Conservation (phyloP, 768 basidiomycete species). For the Asterophora lycoperdoides region DNA sequence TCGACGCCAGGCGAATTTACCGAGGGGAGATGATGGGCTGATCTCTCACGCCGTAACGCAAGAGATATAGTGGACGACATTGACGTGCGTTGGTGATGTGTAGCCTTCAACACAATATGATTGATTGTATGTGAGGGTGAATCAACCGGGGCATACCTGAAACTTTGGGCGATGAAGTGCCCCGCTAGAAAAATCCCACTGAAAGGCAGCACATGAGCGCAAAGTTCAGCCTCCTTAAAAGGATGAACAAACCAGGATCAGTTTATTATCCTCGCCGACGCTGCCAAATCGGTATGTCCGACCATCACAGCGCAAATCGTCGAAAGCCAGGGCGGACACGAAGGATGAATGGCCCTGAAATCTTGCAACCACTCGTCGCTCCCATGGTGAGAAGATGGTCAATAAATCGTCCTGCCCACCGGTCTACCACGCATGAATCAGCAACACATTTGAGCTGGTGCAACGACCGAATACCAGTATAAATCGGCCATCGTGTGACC, state of each 20-base stretch:
- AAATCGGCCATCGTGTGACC: conserved; percentile 95
- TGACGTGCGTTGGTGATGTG: conserved; percentile 71
- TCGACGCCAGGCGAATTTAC: conserved; percentile 33
- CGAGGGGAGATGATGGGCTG: conserved; percentile 52
- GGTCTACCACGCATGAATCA: conserved; percentile 44
- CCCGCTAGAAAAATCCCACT: conserved; percentile 96
- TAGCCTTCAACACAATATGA: conserved; percentile 28
- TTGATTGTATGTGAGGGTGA: not conserved
- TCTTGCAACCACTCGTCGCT: conserved; percentile 89
- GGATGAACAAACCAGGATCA: conserved; percentile 65
- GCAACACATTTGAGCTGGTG: not conserved
- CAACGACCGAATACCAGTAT: conserved; percentile 51
- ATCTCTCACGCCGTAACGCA: conserved; percentile 59
- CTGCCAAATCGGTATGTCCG: conserved; percentile 93
- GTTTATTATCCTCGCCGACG: conserved; percentile 94
- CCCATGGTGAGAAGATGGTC: conserved; percentile 92
- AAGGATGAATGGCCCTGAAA: conserved; percentile 98
- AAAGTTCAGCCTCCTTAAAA: not conserved
- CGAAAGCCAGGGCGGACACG: conserved; percentile 85
- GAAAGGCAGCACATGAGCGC: conserved; percentile 12
- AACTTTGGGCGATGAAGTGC: conserved; percentile 85
- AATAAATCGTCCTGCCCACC: conserved; percentile 97
- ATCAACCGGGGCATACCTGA: conserved; percentile 34
- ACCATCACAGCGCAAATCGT: conserved; percentile 82
- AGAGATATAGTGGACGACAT: conserved; percentile 78